Evolutionary conservation across 129 eudicot species (phyloP), one percentile per base, ranked within the genome.

Genomic region (Lonicera japonica): DNA sequence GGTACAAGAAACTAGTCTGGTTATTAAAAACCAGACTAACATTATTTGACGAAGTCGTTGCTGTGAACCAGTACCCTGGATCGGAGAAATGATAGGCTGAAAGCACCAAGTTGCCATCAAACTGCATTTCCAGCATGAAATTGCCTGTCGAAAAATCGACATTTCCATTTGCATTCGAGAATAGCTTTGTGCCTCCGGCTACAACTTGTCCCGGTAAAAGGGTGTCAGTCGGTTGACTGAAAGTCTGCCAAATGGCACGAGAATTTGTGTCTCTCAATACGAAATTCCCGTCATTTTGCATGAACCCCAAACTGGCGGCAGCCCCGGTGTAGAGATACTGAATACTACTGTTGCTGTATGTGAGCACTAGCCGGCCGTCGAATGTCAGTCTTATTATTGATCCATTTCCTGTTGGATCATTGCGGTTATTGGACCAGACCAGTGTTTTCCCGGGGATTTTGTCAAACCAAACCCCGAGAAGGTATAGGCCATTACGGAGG

Each of bases 51-150:
- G 22, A 39, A 18, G 25, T 60, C n/a, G n/a, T 29, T 6, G 4
- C 36, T 29, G 36, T 29, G 6, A 1, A 41, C 23, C 16, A 61
- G 2, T 61, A 61, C 21, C 65, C 65, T 19, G 65, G 65, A 61
- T 61, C 65, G 0, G 65, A 11, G 50, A 61, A 61, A 5, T 21
- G 65, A 61, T 61, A 61, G 34, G 65, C 53, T 0, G 65, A 61
- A 15, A 61, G 65, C 10, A 61, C 65, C n/a, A 61, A 19, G 18
- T 41, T 41, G 11, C 65, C 53, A 61, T 61, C 65, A 40, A 19
- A 9, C 40, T 61, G 65, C 65, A 61, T 41, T 21, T 61, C 65
- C 65, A 61, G 20, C 65, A 61, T 61, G 51, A 19, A 61, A 41
- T 61, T 61, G 11, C 65, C 65, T 9, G 52, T 61, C 19, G 65